These are phyloP conservation scores for Scytalidium lignicola DNA, from an alignment of 2,329 filamentous ascomycete genomes.

Conservation along the genomic window DNA sequence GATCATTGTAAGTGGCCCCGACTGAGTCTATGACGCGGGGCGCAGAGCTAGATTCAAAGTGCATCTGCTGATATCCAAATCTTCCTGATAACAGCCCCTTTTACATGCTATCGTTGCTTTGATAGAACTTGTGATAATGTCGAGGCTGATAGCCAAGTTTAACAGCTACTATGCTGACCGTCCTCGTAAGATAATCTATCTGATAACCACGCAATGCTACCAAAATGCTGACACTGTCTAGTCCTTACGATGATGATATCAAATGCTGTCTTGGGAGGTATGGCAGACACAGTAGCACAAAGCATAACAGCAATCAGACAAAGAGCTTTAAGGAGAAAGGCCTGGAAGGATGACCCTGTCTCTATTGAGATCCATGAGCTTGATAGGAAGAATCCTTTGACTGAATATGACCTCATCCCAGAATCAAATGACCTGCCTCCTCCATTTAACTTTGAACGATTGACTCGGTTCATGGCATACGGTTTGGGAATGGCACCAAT, in stretches of 20 bases:
- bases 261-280: conserved; percentile 89
- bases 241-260: conserved; percentile 99
- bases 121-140: conserved; percentile 82
- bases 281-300: conserved; percentile 95
- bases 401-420: conserved; percentile 61
- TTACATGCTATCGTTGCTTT: conserved; percentile 80
- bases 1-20: conserved; percentile 56
- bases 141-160: conserved; percentile 78
- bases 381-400: conserved; percentile 70
- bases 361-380: conserved; percentile 87
- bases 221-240: conserved; percentile 26
- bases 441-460: conserved; percentile 90
- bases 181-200: conserved; percentile 43
- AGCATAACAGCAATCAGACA: conserved; percentile 79
- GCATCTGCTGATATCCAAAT: conserved; percentile 18
- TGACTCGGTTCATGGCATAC: conserved; percentile 95
- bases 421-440: conserved; percentile 61
- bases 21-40: conserved; percentile 1
- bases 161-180: conserved; percentile 90
- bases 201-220: conserved; percentile 1
- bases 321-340: conserved; percentile 58
- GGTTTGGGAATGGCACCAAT: conserved; percentile 93
- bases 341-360: conserved; percentile 60
- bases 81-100: conserved; percentile 59
- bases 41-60: conserved; percentile 7